A percentile compares a stretch with the other conserved stretches of the same genome.
phyloP scores from a whole-genome alignment of 106 monocot genomes.

The Amphibolis antarctica region DNA sequence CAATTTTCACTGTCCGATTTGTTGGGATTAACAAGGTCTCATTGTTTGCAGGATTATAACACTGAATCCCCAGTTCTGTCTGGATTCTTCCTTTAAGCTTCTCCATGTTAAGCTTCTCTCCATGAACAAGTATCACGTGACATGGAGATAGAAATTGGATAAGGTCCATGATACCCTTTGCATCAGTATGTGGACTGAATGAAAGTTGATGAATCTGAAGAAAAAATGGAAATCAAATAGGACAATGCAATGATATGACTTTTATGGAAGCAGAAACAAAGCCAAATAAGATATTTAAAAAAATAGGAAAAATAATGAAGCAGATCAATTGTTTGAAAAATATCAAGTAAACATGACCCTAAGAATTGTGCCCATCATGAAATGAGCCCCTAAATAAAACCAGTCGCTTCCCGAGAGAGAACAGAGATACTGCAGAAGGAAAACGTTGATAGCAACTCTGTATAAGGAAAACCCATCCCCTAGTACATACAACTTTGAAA shows the following conservation, averaged over 20 bases:
- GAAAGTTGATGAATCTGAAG: slow-evolving; percentile 85
- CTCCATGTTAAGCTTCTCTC: slow-evolving; percentile 94
- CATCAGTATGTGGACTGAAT: slow-evolving; percentile 94
- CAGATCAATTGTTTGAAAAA: no score
- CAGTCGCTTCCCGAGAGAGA: no score
- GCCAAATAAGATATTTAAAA: background rate
- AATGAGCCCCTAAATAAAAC: background rate
- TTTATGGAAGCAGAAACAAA: background rate
- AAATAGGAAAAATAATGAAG: background rate
- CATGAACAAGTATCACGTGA: slow-evolving; percentile 90
- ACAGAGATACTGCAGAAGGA: no score
- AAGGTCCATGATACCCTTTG: slow-evolving; percentile 99
- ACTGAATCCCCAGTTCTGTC: slow-evolving; percentile 61
- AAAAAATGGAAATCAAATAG: slow-evolving; percentile 1
- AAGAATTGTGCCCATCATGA: background rate
- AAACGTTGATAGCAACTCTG: no score
- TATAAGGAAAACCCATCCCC: no score
- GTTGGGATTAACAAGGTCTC: slow-evolving; percentile 53
- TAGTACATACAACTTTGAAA: no score
- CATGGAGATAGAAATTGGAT: slow-evolving; percentile 60
- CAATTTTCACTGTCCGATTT: slow-evolving; percentile 32
- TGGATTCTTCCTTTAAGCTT: slow-evolving; percentile 64
- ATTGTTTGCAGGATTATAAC: slow-evolving; percentile 75
- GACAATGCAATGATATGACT: background rate
- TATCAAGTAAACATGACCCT: background rate